Conservation (phyloP, 495 filamentous ascomycete genomes). For the Penicillium canariense region DNA sequence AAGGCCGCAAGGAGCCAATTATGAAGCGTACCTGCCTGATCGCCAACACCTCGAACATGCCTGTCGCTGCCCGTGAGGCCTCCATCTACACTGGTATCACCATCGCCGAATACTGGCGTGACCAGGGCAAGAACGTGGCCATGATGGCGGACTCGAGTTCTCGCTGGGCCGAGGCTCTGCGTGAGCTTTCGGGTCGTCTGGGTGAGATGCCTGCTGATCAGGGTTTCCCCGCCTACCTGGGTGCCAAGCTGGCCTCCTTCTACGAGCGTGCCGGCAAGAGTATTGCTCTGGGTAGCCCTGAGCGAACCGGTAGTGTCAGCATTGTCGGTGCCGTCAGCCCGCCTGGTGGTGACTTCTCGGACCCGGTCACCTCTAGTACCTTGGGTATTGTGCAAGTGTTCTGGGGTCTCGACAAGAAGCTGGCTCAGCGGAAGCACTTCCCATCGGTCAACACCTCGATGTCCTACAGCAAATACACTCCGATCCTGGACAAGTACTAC, state of each 20-base stretch:
- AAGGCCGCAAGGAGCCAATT: constrained; percentile 94
- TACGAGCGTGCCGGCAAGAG: constrained; percentile 97
- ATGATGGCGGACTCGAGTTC: constrained; percentile 99
- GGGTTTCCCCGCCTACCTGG: constrained; percentile 97
- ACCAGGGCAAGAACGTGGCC: constrained; percentile 95
- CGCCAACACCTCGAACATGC: constrained; percentile 99
- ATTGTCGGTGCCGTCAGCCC: constrained; percentile 98
- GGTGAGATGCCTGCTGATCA: constrained; percentile 99
- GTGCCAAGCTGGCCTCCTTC: constrained; percentile 96
- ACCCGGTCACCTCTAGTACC: constrained; percentile 92
- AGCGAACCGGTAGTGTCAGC: constrained; percentile 85
- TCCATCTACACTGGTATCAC: constrained; percentile 99
- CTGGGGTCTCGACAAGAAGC: constrained; percentile 99
- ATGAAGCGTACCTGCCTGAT: constrained; percentile 99
- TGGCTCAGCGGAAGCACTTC: constrained; percentile 98
- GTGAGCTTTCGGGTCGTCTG: constrained; percentile 97
- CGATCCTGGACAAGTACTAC: constrained; percentile 84
- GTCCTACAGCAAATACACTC: constrained; percentile 97
- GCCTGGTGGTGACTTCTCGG: constrained; percentile 98
- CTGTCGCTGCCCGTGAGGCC: constrained; percentile 95
- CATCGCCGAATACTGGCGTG: constrained; percentile 96
- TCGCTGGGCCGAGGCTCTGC: constrained; percentile 96
- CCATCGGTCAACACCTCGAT: constrained; percentile 94
- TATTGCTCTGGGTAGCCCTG: constrained; percentile 79
- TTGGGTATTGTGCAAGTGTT: constrained; percentile 99